phyloP scores from a whole-genome alignment of 2,329 filamentous ascomycete genomes.

The Ilyonectria sp. region DNA sequence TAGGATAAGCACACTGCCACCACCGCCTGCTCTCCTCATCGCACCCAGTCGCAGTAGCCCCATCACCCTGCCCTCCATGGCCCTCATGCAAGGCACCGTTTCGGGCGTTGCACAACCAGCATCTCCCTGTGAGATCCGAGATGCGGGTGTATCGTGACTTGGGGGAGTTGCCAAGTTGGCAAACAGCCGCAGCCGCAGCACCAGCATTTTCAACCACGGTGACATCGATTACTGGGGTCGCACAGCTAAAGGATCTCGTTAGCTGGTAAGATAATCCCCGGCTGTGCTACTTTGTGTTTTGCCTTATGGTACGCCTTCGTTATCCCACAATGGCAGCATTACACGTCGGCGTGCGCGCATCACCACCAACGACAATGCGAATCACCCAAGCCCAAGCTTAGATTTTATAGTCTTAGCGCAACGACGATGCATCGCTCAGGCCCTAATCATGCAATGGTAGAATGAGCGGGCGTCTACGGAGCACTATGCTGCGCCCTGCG shows the following conservation, averaged over 20 bases:
- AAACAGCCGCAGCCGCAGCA: slow-evolving; percentile 1
- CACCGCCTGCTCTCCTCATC: slow-evolving; percentile 1
- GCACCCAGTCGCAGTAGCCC: slow-evolving; percentile 4
- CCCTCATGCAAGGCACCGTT: slow-evolving; percentile 44
- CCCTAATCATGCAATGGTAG: slow-evolving; percentile 24
- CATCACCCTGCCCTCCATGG: slow-evolving; percentile 21
- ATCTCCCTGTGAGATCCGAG: slow-evolving; percentile 9
- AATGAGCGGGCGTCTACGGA: slow-evolving; percentile 20
- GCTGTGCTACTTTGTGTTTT: slow-evolving; percentile 2
- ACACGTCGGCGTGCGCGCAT: neutral
- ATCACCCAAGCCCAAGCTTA: slow-evolving; percentile 16
- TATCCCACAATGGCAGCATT: slow-evolving; percentile 4
- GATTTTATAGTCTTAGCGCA: slow-evolving; percentile 16
- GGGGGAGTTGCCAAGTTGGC: neutral
- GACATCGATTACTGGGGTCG: slow-evolving; percentile 5
- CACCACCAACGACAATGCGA: slow-evolving; percentile 7
- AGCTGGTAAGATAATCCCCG: slow-evolving; percentile 8
- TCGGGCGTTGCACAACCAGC: slow-evolving; percentile 17
- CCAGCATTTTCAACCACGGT: neutral
- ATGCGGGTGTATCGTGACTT: slow-evolving; percentile 12
- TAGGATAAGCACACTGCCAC: slow-evolving; percentile 27
- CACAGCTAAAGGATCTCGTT: neutral
- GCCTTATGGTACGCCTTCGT: slow-evolving; percentile 6
- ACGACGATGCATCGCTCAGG: slow-evolving; percentile 17
- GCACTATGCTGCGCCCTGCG: slow-evolving; percentile 6